Percentiles rank a stretch among this genome's conserved stretches.
phyloP scores from a whole-genome alignment of 257 asterid species.

The Gentiana straminea region DNA sequence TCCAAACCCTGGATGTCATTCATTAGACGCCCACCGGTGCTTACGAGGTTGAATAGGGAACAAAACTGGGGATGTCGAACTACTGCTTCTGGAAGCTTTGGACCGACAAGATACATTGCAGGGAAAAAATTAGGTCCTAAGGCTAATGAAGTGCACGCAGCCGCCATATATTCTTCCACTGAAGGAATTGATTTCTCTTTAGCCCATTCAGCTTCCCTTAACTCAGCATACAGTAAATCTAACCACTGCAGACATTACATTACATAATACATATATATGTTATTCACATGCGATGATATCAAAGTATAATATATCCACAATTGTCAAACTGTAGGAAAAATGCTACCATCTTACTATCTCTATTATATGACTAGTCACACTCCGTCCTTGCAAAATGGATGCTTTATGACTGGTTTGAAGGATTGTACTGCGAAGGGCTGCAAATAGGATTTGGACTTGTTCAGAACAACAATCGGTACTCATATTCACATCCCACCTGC shows the following conservation, averaged over 20 bases:
- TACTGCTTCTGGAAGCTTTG: slow-evolving; percentile 65
- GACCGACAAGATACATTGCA: slow-evolving; percentile 67
- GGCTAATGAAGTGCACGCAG: slow-evolving; percentile 72
- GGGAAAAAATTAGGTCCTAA: slow-evolving; percentile 84
- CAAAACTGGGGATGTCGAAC: slow-evolving; percentile 47
- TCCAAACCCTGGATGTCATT: slow-evolving; percentile 64
- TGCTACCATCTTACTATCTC: slow-evolving; percentile 61
- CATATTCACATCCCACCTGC: slow-evolving; percentile 68
- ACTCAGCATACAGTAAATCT: slow-evolving; percentile 53
- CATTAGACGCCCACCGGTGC: slow-evolving; percentile 78
- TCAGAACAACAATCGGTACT: slow-evolving; percentile 44
- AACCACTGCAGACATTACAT: slow-evolving; percentile 53
- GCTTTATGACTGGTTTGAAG: slow-evolving; percentile 53
- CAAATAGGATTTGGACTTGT: slow-evolving; percentile 57
- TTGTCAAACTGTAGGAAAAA: too few species aligned
- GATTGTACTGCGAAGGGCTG: slow-evolving; percentile 53
- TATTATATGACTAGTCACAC: slow-evolving; percentile 44
- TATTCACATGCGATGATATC: neutral
- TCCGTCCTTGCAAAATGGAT: slow-evolving; percentile 40
- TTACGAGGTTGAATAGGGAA: slow-evolving; percentile 45
- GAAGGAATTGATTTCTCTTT: slow-evolving; percentile 34
- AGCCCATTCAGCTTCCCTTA: slow-evolving; percentile 78
- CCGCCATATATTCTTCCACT: slow-evolving; percentile 64
- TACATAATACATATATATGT: too few species aligned
- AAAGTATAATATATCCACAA: too few species aligned